Percentiles rank a stretch among this genome's conserved stretches.
Evolutionary conservation across 2,329 filamentous ascomycete genomes (phyloP).

Genomic region (Pestalotiopsis sp.): DNA sequence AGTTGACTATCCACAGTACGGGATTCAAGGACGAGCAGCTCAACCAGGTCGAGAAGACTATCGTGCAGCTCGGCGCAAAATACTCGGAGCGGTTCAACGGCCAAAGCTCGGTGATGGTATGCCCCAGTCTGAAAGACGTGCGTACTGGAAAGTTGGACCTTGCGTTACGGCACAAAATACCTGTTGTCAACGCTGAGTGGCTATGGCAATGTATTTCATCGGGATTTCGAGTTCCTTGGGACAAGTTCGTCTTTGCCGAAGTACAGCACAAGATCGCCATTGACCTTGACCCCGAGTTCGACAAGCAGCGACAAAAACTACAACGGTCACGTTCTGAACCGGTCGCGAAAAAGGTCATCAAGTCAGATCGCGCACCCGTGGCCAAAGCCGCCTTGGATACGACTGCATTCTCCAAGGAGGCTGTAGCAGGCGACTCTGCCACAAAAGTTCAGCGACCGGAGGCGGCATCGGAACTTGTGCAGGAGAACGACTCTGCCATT

Average conservation of each 20-base stretch:
- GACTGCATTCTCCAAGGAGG: conserved; percentile 39
- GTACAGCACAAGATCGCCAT: conserved; percentile 35
- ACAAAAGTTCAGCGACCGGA: not conserved
- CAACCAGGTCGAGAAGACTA: conserved; percentile 77
- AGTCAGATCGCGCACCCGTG: conserved; percentile 18
- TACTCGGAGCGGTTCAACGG: conserved; percentile 79
- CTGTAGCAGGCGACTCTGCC: not conserved
- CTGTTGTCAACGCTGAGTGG: conserved; percentile 82
- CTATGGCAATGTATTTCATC: conserved; percentile 77
- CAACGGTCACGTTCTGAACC: conserved; percentile 24
- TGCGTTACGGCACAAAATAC: conserved; percentile 74
- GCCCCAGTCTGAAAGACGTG: conserved; percentile 59
- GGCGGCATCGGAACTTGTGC: conserved; percentile 13
- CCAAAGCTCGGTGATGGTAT: conserved; percentile 77
- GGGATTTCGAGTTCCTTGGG: conserved; percentile 48
- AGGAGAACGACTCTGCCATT: conserved; percentile 16
- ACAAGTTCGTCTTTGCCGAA: conserved; percentile 50
- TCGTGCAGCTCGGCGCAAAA: conserved; percentile 75
- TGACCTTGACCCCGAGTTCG: conserved; percentile 16
- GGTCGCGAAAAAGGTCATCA: conserved; percentile 17
- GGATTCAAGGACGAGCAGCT: conserved; percentile 85
- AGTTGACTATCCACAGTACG: conserved; percentile 76
- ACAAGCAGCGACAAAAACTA: conserved; percentile 20
- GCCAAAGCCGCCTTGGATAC: conserved; percentile 38
- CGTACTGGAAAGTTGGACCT: conserved; percentile 77